Evolutionary conservation across 1,284 basidiomycete species (phyloP).

Genomic region (Psilocybe mexicana): DNA sequence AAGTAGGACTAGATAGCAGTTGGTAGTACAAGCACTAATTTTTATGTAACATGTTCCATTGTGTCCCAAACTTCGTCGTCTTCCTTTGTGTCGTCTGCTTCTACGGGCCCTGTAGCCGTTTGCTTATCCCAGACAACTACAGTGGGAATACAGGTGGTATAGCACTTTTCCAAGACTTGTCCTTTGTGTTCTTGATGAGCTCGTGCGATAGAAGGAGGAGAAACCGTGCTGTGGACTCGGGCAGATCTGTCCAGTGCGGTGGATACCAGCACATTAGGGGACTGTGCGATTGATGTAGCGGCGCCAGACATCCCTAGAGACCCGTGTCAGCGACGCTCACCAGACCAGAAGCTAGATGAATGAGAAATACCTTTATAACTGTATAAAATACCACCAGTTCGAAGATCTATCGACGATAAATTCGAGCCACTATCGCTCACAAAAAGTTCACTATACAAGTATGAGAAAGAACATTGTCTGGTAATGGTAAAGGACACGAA

Average conservation of each 20-base stretch:
- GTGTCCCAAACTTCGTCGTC: slow-evolving; percentile 52
- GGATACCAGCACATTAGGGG: slow-evolving; percentile 56
- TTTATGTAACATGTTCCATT: slow-evolving; percentile 48
- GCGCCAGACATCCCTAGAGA: slow-evolving; percentile 65
- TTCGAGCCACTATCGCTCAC: slow-evolving; percentile 72
- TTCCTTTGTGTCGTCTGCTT: slow-evolving; percentile 24
- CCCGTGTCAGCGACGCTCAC: slow-evolving; percentile 7
- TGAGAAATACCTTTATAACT: slow-evolving; percentile 65
- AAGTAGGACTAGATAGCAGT: not conserved
- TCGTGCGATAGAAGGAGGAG: slow-evolving; percentile 51
- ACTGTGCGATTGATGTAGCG: slow-evolving; percentile 60
- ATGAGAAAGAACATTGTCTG: slow-evolving; percentile 7
- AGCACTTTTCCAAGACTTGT: slow-evolving; percentile 65
- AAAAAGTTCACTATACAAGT: slow-evolving; percentile 65
- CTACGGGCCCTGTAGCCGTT: not conserved
- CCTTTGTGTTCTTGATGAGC: slow-evolving; percentile 65
- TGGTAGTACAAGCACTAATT: not conserved
- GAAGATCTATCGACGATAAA: slow-evolving; percentile 71
- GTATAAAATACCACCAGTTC: slow-evolving; percentile 73
- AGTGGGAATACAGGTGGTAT: slow-evolving; percentile 67
- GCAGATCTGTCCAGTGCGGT: slow-evolving; percentile 68
- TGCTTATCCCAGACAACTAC: slow-evolving; percentile 57
- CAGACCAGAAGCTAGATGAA: not conserved
- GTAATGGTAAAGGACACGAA: slow-evolving; percentile 37
- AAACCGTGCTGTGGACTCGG: slow-evolving; percentile 70